Percentiles rank a stretch among this genome's conserved stretches.
These are phyloP conservation scores for Rhodosporidiobolus odoratus DNA, from an alignment of 768 basidiomycete species.

Conservation along the genomic window DNA sequence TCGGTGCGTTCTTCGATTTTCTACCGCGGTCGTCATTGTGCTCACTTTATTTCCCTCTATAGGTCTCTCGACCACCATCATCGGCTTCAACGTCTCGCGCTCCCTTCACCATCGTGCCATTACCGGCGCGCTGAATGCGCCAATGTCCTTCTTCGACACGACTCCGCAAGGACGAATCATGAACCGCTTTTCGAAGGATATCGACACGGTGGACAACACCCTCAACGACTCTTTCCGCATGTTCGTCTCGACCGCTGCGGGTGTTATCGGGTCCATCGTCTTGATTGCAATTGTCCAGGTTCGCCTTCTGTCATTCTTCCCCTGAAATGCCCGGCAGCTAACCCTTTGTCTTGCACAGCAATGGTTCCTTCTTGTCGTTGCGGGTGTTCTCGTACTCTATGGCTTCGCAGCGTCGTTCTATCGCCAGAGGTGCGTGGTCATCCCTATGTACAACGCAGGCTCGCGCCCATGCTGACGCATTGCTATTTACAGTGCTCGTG, in stretches of 20 bases:
- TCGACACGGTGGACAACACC: slow-evolving; percentile 73
- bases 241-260: slow-evolving; percentile 60
- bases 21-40: slow-evolving; percentile 41
- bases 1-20: slow-evolving; percentile 60
- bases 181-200: slow-evolving; percentile 49
- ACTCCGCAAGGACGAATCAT: slow-evolving; percentile 47
- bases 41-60: not conserved
- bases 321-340: not conserved
- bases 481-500: slow-evolving; percentile 54
- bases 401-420: slow-evolving; percentile 73
- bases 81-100: slow-evolving; percentile 74
- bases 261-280: slow-evolving; percentile 35
- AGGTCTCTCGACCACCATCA: slow-evolving; percentile 49
- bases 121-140: slow-evolving; percentile 68
- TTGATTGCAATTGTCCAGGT: slow-evolving; percentile 32
- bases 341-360: not conserved
- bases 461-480: not conserved
- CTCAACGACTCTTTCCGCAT: slow-evolving; percentile 65
- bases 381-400: slow-evolving; percentile 51
- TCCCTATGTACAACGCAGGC: slow-evolving; percentile 46
- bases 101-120: slow-evolving; percentile 62
- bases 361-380: slow-evolving; percentile 30
- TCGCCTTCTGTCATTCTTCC: not conserved
- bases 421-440: slow-evolving; percentile 50
- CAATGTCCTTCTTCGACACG: slow-evolving; percentile 84